A percentile compares a stretch with the other conserved stretches of the same genome.
These are phyloP conservation scores for Beauveria bassiana DNA, from an alignment of 2,329 filamentous ascomycete species.

Conservation along the genomic window DNA sequence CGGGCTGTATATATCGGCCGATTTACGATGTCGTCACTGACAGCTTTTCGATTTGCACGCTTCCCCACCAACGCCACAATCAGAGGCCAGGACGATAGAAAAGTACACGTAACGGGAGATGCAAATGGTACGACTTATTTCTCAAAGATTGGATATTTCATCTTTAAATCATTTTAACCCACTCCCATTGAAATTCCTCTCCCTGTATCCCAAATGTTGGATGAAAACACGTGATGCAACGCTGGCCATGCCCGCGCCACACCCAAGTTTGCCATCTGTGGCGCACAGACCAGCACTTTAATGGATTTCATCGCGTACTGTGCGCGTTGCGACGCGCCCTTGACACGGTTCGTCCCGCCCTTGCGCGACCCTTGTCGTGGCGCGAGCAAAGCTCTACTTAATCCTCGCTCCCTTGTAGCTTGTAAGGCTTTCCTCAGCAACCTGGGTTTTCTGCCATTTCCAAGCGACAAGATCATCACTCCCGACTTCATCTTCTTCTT, in stretches of 20 bases:
- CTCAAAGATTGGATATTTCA: not conserved
- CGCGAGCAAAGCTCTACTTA: constrained; percentile 18
- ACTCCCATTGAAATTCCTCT: not conserved
- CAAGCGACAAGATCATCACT: not conserved
- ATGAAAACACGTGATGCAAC: not conserved
- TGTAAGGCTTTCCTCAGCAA: not conserved
- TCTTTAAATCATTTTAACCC: too few species aligned
- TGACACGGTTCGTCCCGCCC: constrained; percentile 9
- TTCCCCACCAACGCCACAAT: not conserved
- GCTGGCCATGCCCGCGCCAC: constrained; percentile 4
- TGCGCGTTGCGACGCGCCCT: constrained; percentile 25
- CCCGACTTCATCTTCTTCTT: not conserved
- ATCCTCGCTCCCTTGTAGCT: not conserved
- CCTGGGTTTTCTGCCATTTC: not conserved
- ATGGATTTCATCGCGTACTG: constrained; percentile 21
- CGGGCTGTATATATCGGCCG: not conserved
- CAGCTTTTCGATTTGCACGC: not conserved
- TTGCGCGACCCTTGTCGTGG: constrained; percentile 12
- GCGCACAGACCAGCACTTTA: constrained; percentile 22
- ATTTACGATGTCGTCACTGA: constrained; percentile 2
- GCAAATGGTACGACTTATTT: too few species aligned
- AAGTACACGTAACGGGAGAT: too few species aligned
- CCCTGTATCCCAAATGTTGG: not conserved
- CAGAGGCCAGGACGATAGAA: too few species aligned
- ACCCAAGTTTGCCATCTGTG: not conserved